Conservation (phyloP, 2,329 filamentous ascomycete species). For the Pyrenochaeta sp. region DNA sequence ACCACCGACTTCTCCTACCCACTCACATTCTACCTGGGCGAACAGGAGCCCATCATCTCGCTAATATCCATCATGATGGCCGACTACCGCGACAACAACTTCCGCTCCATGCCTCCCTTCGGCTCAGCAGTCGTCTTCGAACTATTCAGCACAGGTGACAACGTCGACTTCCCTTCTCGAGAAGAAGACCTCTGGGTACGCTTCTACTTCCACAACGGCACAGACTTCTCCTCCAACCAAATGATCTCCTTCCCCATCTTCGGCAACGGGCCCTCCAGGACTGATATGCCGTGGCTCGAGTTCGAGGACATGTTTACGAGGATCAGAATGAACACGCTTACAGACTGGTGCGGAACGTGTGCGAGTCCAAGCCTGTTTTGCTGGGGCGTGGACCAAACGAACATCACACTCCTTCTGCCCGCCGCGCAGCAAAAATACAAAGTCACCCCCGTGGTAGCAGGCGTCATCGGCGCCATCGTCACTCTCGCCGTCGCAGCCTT, state of each 20-base stretch:
- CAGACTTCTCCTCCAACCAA: conserved; percentile 51
- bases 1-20: conserved; percentile 46
- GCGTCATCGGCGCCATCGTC: conserved; percentile 65
- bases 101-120: conserved; percentile 37
- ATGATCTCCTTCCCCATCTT: conserved; percentile 60
- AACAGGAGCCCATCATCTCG: conserved; percentile 43
- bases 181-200: conserved; percentile 61
- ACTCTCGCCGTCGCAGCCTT: conserved; percentile 58
- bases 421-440: not conserved
- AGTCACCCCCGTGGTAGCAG: conserved; percentile 58
- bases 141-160: conserved; percentile 56
- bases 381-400: conserved; percentile 48
- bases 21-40: conserved; percentile 54
- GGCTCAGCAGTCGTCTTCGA: conserved; percentile 49
- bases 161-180: conserved; percentile 49
- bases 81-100: conserved; percentile 23
- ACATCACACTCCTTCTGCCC: conserved; percentile 10
- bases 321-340: conserved; percentile 54
- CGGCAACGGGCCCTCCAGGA: conserved; percentile 55
- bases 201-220: conserved; percentile 67
- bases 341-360: conserved; percentile 64
- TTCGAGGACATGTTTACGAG: conserved; percentile 57
- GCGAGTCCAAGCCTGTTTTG: conserved; percentile 61
- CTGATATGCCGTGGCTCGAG: conserved; percentile 59
- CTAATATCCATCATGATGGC: conserved; percentile 40